Base-by-base conservation (phyloP, 805 yeast genomes). In the Yamadazyma ubonensis region DNA sequence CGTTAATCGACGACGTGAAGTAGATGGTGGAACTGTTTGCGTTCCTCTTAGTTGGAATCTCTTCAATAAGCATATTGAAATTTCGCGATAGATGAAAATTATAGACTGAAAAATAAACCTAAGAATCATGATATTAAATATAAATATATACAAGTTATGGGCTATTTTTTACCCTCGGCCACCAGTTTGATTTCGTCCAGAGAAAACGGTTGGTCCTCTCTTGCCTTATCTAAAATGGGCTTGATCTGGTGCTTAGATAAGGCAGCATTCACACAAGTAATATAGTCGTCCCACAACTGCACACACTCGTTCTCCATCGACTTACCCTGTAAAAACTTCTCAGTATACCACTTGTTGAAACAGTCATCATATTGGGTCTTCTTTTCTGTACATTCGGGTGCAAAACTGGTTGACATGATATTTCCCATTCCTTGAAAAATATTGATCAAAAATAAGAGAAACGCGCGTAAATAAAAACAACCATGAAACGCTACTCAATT, bases 331-430 rank as follows among this genome's bases (percentile, higher is more conserved):
- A 85, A 65, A 50, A 85, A 85, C 61, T 84, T 85, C 52, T 93
- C 97, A 4, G 93, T 81, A 59, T 93, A 93, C 99, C 99, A 62
- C 49, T 76, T 76, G 63, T 89, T 90, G 68, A 93, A 93, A 61
- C 99, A 93, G 54, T 81, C 84, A 58, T 93, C 98, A 57, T 93
- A 93, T 54, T 80, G 78, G 52, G 79, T 79, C 63, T 93, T 93
- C 42, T 83, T 76, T 25, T 79, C 85, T 16, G 95, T 87, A 64
- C 99, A 93, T 66, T 93, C 98, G 18, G 97, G 96, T 26, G 99
- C 98, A 71, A 93, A 86, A 45, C 96, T 88, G 8, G 59, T 69
- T 5, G 95, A 69, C 73, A 70, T 68, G 38, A 55, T 58, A 47
- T 65, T 69, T 38, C 74, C 75, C 75, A 70, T 70, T 33, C 23